Base-by-base conservation (phyloP, 2,329 filamentous ascomycete species). In the Pestalotiopsis sp. region DNA sequence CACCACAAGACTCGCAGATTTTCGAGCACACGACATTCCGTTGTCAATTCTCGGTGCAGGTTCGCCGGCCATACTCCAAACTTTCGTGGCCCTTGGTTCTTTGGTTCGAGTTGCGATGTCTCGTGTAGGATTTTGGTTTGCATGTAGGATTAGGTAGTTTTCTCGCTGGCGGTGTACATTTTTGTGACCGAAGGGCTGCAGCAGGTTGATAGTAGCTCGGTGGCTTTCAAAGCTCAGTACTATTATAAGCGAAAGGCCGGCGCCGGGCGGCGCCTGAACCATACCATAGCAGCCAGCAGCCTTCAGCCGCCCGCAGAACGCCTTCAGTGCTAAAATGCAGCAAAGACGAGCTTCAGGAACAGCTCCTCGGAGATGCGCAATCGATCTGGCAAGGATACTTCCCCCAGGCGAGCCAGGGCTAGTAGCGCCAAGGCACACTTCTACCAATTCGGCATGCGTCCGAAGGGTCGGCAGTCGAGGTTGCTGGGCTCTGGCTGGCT, bases 281-380 rank as follows among this genome's bases (percentile, higher is more conserved):
- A 20, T n/a, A n/a, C 45, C 9, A 20, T n/a, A 52, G 45, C 17
- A 52, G 14, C 4, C 45, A 52, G 17, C 45, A 52, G 45, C 45
- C 45, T 52, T 23, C 45, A 52, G 45, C 45, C 17, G 17, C 7
- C 45, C 45, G 17, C 17, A 52, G 17, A 23, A 17, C 17, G 6
- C 17, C 17, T 20, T 17, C 17, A 52, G 45, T 6, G 20, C 9
- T 17, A 52, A 52, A n/a, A n/a, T 49, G 41, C 13, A 9, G 17
- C n/a, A 52, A 73, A 72, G 45, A 52, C 45, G 45, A 20, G 7
- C 45, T 9, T 17, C 45, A 52, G 45, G 71, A 72, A 72, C 70
- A 68, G 38, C 65, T 73, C 73, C 75, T 77, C 74, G 75, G 75
- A 77, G 74, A 77, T 77, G 74, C 69, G 66, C 67, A 71, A 69